Percentiles rank a stretch among this genome's conserved stretches.
Evolutionary conservation across 2,329 filamentous ascomycete genomes (phyloP).

Genomic region (Acarospora socialis): DNA sequence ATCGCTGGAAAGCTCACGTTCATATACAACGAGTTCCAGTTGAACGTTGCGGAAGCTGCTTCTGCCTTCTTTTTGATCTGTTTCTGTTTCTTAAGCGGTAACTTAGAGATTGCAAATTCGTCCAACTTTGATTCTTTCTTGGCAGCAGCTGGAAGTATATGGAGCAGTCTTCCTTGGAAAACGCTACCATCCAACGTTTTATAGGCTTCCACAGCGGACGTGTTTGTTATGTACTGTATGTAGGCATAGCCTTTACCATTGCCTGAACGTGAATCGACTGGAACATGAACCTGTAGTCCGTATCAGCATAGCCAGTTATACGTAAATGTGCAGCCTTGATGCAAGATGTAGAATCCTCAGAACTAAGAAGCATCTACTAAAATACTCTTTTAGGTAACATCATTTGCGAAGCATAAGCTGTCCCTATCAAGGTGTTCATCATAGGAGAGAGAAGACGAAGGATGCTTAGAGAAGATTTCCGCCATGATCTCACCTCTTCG

Average conservation of each 20-base stretch:
- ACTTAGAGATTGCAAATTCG: conserved; percentile 76
- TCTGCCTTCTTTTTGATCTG: conserved; percentile 74
- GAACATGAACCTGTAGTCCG: conserved; percentile 62
- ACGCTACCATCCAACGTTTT: conserved; percentile 65
- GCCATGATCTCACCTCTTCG: conserved; percentile 72
- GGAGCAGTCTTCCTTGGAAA: conserved; percentile 84
- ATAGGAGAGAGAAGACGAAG: conserved; percentile 34
- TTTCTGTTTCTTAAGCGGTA: conserved; percentile 89
- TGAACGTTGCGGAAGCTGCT: conserved; percentile 66
- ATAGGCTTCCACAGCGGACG: conserved; percentile 65
- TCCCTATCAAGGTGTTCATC: conserved; percentile 99
- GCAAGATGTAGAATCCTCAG: conserved; percentile 41
- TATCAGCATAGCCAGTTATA: conserved; percentile 4
- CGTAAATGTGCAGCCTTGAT: conserved; percentile 11
- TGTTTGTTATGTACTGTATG: conserved; percentile 59
- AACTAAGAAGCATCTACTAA: conserved; percentile 99
- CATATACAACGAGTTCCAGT: conserved; percentile 99
- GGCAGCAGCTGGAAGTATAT: conserved; percentile 70
- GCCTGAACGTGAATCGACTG: conserved; percentile 54
- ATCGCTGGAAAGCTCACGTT: conserved; percentile 42
- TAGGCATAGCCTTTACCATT: conserved; percentile 83
- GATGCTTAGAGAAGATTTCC: conserved; percentile 14
- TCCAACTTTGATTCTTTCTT: conserved; percentile 74
- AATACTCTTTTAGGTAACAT: conserved; percentile 91
- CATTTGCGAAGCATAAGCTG: conserved; percentile 94